Conservation (phyloP, 805 yeast genomes). For the Myxozyma melibiosi region DNA sequence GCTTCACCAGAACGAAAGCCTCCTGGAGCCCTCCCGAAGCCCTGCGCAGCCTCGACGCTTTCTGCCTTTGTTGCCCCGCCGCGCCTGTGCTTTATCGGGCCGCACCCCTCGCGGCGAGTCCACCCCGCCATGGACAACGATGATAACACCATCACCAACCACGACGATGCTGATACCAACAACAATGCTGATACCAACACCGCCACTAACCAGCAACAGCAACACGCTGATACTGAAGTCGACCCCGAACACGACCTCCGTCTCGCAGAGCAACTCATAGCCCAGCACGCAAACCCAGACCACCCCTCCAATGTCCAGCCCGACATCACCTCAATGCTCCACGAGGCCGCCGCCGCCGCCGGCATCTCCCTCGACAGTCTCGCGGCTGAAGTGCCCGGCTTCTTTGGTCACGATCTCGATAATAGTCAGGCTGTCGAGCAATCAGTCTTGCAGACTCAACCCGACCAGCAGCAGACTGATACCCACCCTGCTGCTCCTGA, state of each 20-base stretch:
- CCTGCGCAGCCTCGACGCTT: too few species aligned
- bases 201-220: neutral
- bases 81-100: too few species aligned
- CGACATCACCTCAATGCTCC: constrained; percentile 4
- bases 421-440: constrained; percentile 3
- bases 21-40: too few species aligned
- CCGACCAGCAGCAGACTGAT: neutral
- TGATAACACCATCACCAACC: neutral
- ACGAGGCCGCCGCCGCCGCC: constrained; percentile 5
- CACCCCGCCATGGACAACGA: neutral
- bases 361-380: constrained; percentile 1
- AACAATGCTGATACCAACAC: neutral
- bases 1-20: too few species aligned
- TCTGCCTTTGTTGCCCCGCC: too few species aligned
- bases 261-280: neutral
- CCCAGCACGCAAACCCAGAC: too few species aligned
- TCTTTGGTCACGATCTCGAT: neutral
- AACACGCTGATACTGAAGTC: neutral
- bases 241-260: neutral
- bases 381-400: neutral
- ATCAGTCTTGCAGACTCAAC: neutral
- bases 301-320: neutral
- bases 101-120: neutral
- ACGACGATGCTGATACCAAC: too few species aligned
- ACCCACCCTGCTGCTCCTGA: neutral